A percentile compares a stretch with the other conserved stretches of the same genome.
These are phyloP conservation scores for Teratosphaeria pseudoeucalypti DNA, from an alignment of 2,329 filamentous ascomycete genomes.

Conservation along the genomic window DNA sequence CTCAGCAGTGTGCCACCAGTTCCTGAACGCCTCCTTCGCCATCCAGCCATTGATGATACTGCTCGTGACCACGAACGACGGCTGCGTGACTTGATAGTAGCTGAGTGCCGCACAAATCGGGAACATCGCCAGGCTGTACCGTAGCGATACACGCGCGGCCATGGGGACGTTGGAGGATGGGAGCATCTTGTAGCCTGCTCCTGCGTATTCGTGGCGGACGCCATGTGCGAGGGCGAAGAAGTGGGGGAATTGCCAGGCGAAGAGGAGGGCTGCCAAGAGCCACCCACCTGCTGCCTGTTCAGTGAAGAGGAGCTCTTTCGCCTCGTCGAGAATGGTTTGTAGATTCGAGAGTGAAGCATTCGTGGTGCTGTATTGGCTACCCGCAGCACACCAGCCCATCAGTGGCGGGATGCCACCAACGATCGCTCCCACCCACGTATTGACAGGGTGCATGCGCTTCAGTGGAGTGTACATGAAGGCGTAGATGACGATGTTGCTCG, in stretches of 20 bases:
- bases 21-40: constrained; percentile 63
- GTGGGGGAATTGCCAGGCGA: constrained; percentile 96
- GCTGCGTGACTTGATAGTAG: constrained; percentile 70
- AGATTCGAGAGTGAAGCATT: constrained; percentile 9
- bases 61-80: constrained; percentile 72
- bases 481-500: constrained; percentile 77
- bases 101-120: constrained; percentile 76
- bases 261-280: constrained; percentile 73
- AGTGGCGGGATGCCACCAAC: constrained; percentile 89
- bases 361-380: constrained; percentile 63
- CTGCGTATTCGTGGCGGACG: constrained; percentile 80
- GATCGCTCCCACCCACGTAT: constrained; percentile 90
- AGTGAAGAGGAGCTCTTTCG: constrained; percentile 25
- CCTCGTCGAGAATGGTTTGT: constrained; percentile 18
- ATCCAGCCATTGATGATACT: constrained; percentile 80
- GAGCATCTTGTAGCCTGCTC: constrained; percentile 60
- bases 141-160: constrained; percentile 76
- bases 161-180: constrained; percentile 76
- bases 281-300: constrained; percentile 57
- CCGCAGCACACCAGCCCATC: constrained; percentile 97
- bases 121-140: constrained; percentile 77
- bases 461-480: constrained; percentile 87
- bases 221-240: constrained; percentile 90
- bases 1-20: constrained; percentile 69
- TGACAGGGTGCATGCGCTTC: constrained; percentile 75